Conservation (phyloP, 495 filamentous ascomycete species). For the Neurospora tetraspora region DNA sequence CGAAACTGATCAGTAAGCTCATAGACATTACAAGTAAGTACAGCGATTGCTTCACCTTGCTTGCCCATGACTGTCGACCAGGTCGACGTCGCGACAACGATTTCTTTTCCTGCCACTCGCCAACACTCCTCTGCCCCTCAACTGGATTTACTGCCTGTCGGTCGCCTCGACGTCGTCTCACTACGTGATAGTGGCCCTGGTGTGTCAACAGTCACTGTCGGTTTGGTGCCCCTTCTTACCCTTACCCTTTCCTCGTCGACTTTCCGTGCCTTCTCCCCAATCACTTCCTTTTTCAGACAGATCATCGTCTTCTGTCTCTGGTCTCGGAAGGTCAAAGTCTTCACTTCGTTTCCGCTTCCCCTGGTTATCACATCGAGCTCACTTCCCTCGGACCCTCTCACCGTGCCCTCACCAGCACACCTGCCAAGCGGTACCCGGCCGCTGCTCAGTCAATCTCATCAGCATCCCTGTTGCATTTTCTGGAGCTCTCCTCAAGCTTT, state of each 20-base stretch:
- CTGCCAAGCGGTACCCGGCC: neutral
- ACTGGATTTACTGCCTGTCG: neutral
- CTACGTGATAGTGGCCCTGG: neutral
- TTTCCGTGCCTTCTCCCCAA: neutral
- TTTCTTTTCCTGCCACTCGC: neutral
- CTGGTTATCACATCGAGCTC: neutral
- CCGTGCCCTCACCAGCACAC: neutral
- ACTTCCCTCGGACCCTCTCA: neutral
- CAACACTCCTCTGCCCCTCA: too few species aligned
- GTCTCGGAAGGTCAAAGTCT: neutral
- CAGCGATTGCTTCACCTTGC: neutral
- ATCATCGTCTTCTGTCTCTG: neutral
- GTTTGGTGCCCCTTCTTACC: neutral
- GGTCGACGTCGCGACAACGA: neutral
- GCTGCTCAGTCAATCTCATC: neutral
- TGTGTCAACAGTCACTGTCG: neutral
- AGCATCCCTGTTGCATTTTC: neutral
- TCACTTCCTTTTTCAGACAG: neutral
- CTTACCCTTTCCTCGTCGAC: neutral
- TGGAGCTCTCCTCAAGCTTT: neutral
- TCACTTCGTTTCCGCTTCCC: neutral
- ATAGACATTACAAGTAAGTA: neutral
- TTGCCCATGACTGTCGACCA: neutral
- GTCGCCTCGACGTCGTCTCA: neutral
- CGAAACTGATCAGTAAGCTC: neutral